A percentile compares a stretch with the other conserved stretches of the same genome.
Conservation (phyloP, 768 basidiomycete species). For the Gymnopilus dilepis region DNA sequence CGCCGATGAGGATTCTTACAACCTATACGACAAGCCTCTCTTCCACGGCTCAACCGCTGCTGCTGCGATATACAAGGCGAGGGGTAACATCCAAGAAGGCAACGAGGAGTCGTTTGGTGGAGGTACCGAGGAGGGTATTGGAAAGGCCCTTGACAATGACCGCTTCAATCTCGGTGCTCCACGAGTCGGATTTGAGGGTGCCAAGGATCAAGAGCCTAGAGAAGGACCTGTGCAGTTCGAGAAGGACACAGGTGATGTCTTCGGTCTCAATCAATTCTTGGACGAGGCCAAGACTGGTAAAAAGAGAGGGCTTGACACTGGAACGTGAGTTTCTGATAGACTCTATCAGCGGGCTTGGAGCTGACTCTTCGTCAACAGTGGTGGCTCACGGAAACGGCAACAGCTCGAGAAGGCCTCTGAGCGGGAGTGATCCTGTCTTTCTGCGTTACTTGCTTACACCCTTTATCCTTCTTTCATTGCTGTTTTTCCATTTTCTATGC, state of each 20-base stretch:
- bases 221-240: slow-evolving; percentile 99
- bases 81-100: slow-evolving; percentile 82
- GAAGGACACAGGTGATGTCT: slow-evolving; percentile 96
- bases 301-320: slow-evolving; percentile 85
- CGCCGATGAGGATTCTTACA: slow-evolving; percentile 93
- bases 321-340: slow-evolving; percentile 51
- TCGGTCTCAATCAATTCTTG: slow-evolving; percentile 95
- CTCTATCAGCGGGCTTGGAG: background rate
- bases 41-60: slow-evolving; percentile 97
- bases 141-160: slow-evolving; percentile 89
- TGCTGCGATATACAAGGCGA: slow-evolving; percentile 99
- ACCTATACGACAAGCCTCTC: slow-evolving; percentile 90
- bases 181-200: slow-evolving; percentile 89
- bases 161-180: slow-evolving; percentile 90
- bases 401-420: slow-evolving; percentile 67
- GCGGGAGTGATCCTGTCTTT: slow-evolving; percentile 34
- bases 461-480: slow-evolving; percentile 7
- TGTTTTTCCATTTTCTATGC: background rate
- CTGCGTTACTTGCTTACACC: slow-evolving; percentile 10
- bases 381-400: slow-evolving; percentile 68
- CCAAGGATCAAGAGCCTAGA: slow-evolving; percentile 79
- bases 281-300: slow-evolving; percentile 96
- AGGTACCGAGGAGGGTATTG: slow-evolving; percentile 95
- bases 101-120: slow-evolving; percentile 94
- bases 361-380: slow-evolving; percentile 36